Percentiles rank a stretch among this genome's conserved stretches.
Conservation (phyloP, 2,329 filamentous ascomycete genomes). For the Fusarium vanettenii region DNA sequence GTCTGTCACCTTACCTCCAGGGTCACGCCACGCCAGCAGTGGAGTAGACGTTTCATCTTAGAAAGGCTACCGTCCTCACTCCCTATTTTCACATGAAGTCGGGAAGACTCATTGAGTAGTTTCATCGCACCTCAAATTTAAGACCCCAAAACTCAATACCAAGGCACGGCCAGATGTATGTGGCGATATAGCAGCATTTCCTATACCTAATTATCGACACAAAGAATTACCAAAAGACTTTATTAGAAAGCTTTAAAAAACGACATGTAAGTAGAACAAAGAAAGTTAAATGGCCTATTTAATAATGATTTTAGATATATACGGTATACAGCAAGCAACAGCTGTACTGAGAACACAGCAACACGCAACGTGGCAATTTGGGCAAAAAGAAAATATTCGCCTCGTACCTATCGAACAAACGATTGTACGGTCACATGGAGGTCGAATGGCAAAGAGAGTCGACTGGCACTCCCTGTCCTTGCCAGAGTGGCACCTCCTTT, state of each 20-base stretch:
- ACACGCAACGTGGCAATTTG: too few species aligned
- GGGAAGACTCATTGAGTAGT: not conserved
- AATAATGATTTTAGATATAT: not conserved
- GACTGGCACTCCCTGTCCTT: conserved; percentile 1
- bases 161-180: too few species aligned
- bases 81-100: not conserved
- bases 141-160: too few species aligned
- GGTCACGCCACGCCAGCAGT: not conserved
- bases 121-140: too few species aligned
- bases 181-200: not conserved
- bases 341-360: too few species aligned
- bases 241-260: too few species aligned
- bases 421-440: not conserved
- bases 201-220: not conserved
- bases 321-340: too few species aligned
- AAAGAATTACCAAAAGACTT: too few species aligned
- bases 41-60: not conserved
- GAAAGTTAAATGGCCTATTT: not conserved
- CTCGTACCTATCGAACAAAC: too few species aligned
- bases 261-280: not conserved
- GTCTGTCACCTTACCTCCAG: not conserved
- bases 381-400: too few species aligned
- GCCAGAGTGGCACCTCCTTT: conserved; percentile 1
- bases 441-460: not conserved
- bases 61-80: not conserved